A percentile compares a stretch with the other conserved stretches of the same genome.
phyloP scores from a whole-genome alignment of 768 basidiomycete species.

The Termitomyces sp. region DNA sequence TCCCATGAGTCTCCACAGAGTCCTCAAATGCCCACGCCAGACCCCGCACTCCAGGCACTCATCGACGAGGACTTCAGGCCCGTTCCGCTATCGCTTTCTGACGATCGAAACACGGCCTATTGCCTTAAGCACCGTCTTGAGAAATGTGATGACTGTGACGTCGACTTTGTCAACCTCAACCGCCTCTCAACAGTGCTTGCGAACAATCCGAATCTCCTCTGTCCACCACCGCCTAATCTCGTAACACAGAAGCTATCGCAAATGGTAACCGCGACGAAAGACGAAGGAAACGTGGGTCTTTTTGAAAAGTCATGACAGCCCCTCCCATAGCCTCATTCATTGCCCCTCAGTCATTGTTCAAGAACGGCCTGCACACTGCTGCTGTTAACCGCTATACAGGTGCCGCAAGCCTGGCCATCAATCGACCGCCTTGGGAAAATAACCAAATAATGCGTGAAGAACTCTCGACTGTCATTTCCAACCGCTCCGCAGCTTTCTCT shows the following conservation, averaged over 20 bases:
- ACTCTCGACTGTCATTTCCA: constrained; percentile 82
- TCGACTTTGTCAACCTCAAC: constrained; percentile 75
- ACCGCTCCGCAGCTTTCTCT: constrained; percentile 84
- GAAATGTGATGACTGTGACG: constrained; percentile 65
- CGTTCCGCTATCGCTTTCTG: constrained; percentile 48
- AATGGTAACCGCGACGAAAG: constrained; percentile 74
- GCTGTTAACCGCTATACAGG: constrained; percentile 58
- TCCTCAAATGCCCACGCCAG: constrained; percentile 47
- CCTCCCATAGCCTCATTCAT: constrained; percentile 14
- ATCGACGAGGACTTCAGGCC: constrained; percentile 70
- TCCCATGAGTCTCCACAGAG: constrained; percentile 29
- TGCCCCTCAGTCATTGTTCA: constrained; percentile 64
- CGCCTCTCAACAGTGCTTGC: constrained; percentile 67
- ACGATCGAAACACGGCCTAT: constrained; percentile 48
- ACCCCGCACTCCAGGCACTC: constrained; percentile 67
- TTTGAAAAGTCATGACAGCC: constrained; percentile 1
- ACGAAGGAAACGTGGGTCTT: constrained; percentile 85
- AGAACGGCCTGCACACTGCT: constrained; percentile 56
- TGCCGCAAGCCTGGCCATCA: constrained; percentile 73
- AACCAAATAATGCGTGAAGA: constrained; percentile 83
- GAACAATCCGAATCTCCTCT: constrained; percentile 62
- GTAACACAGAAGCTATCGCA: constrained; percentile 71
- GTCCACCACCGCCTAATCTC: constrained; percentile 78
- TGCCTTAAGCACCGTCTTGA: constrained; percentile 67
- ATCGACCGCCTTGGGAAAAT: constrained; percentile 89